Conservation (phyloP, 306 rosid species). For the Acacia acuminata region DNA sequence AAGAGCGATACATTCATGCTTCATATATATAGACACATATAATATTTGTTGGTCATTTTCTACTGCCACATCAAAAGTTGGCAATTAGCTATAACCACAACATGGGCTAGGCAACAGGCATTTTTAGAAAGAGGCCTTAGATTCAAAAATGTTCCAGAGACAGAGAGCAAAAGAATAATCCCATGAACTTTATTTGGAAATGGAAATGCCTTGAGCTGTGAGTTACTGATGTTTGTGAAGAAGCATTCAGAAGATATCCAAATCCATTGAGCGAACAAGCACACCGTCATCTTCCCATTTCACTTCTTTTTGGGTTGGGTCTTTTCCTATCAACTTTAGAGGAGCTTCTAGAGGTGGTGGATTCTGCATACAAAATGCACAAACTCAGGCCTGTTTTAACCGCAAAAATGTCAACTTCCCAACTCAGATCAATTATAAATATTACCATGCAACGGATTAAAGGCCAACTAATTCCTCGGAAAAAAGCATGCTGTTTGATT, state of each 20-base stretch:
- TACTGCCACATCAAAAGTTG: not conserved
- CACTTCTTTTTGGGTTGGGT: conserved; percentile 51
- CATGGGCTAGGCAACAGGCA: not conserved
- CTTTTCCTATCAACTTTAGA: conserved; percentile 56
- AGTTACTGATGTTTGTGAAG: conserved; percentile 11
- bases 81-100: not conserved
- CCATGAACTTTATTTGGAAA: conserved; percentile 3
- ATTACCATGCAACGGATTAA: conserved; percentile 86
- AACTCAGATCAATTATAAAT: not conserved
- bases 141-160: not conserved
- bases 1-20: not conserved
- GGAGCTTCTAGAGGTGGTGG: conserved; percentile 80
- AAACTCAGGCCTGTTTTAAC: conserved; percentile 7
- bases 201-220: not conserved
- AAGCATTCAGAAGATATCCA: conserved; percentile 69
- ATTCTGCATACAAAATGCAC: conserved; percentile 53
- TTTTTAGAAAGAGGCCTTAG: not conserved
- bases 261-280: conserved; percentile 55
- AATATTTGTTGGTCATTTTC: not conserved
- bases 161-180: not conserved
- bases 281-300: conserved; percentile 93
- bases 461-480: conserved; percentile 91
- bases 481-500: conserved; percentile 88
- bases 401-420: conserved; percentile 14
- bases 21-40: not conserved